phyloP scores from a whole-genome alignment of 2,329 filamentous ascomycete species.

The Plenodomus biglobosus region DNA sequence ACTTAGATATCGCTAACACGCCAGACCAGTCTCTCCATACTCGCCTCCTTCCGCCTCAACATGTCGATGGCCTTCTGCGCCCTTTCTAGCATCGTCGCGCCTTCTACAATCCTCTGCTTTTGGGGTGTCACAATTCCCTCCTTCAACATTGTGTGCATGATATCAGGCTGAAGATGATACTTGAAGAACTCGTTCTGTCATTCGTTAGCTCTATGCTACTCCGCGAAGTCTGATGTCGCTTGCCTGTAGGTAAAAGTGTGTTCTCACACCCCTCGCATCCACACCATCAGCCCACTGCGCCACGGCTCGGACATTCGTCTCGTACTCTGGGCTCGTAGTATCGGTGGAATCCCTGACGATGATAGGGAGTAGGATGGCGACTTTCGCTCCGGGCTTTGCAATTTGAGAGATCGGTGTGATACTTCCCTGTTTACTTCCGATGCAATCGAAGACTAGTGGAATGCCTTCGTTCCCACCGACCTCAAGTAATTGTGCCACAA shows the following conservation, averaged over 20 bases:
- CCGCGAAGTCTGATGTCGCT: constrained; percentile 14
- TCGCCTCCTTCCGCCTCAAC: constrained; percentile 49
- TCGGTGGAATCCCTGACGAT: constrained; percentile 57
- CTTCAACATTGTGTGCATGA: constrained; percentile 54
- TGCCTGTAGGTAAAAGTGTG: constrained; percentile 57
- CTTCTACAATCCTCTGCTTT: constrained; percentile 46
- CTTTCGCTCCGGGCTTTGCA: constrained; percentile 52
- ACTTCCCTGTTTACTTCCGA: constrained; percentile 35
- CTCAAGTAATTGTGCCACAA: constrained; percentile 35
- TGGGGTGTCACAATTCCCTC: constrained; percentile 48
- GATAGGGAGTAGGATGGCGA: constrained; percentile 63
- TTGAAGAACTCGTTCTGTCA: constrained; percentile 58
- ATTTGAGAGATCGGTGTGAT: constrained; percentile 51
- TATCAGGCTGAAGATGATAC: constrained; percentile 56
- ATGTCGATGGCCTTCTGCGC: constrained; percentile 49
- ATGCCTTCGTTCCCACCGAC: constrained; percentile 20
- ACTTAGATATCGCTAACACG: constrained; percentile 19
- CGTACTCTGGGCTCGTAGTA: constrained; percentile 54
- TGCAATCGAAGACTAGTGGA: constrained; percentile 36
- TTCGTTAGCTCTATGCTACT: constrained; percentile 1
- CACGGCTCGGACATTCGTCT: constrained; percentile 54
- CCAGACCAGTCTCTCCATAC: constrained; percentile 51
- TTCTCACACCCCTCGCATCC: constrained; percentile 56
- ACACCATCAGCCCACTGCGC: constrained; percentile 58
- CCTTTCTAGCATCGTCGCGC: constrained; percentile 45